Conservation (phyloP, 495 filamentous ascomycete species). For the Aspergillus haitiensis region DNA sequence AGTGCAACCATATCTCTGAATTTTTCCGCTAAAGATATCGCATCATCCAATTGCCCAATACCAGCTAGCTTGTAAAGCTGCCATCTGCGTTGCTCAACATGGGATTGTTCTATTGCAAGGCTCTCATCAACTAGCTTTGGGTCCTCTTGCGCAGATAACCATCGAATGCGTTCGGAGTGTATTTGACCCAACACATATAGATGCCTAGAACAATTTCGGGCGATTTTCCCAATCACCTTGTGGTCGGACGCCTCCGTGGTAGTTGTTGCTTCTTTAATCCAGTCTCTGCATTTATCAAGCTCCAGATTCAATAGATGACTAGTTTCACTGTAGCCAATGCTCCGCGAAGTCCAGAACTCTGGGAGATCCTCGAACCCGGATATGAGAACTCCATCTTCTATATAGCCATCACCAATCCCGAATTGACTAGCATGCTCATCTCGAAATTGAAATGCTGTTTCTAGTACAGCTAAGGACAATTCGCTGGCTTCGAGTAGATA, state of each 20-base stretch:
- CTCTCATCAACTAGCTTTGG: conserved; percentile 46
- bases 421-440: conserved; percentile 64
- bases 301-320: conserved; percentile 51
- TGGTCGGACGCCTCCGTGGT: conserved; percentile 35
- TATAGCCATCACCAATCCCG: conserved; percentile 61
- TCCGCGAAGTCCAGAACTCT: conserved; percentile 74
- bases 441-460: conserved; percentile 74
- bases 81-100: conserved; percentile 54
- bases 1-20: conserved; percentile 69
- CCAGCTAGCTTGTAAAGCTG: conserved; percentile 63
- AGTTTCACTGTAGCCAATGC: conserved; percentile 46
- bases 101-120: conserved; percentile 48
- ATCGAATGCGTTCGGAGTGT: conserved; percentile 61
- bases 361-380: conserved; percentile 62
- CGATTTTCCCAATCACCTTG: conserved; percentile 47
- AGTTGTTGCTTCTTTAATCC: conserved; percentile 38
- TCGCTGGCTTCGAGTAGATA: conserved; percentile 76
- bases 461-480: conserved; percentile 67
- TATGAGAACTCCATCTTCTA: conserved; percentile 67
- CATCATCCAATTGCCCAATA: conserved; percentile 67
- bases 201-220: conserved; percentile 53
- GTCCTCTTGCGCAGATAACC: conserved; percentile 54
- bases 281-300: conserved; percentile 44
- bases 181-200: conserved; percentile 59
- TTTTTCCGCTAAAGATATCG: conserved; percentile 70